Evolutionary conservation across 2,329 filamentous ascomycete genomes (phyloP), one percentile per base, ranked within the genome.

Genomic region (Claviceps sp.): DNA sequence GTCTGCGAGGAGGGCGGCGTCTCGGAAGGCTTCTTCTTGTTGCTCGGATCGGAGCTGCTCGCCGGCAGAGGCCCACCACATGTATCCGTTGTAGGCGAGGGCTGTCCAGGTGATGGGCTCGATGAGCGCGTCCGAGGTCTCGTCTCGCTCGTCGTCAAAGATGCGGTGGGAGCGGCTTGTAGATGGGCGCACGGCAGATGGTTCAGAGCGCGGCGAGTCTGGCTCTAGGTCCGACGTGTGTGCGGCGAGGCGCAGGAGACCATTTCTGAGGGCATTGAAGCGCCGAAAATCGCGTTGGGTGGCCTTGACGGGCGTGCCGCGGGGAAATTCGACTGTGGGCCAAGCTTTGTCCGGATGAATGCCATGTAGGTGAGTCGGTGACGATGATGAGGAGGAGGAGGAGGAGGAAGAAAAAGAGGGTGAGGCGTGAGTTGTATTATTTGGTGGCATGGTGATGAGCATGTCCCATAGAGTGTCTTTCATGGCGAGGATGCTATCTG

Each of bases 381-480:
- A 49, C 50, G 78, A 70, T 3, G 46, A 22, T 11, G 34, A 37
- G 6, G 46, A 37, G 34, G 16, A n/a, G 14, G 24, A 4, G 24
- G 37, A 40, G 4, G 47, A 24, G 11, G 38, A 22, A 50, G 78
- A 71, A 3, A n/a, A 22, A 3, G 30, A 34, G 6, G 34, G 18
- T 22, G 43, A 45, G 43, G 43, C 22, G 43, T 30, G 22, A 7
- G 47, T 18, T 34, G 79, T 69, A 59, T 84, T 72, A 5, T 76
- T 66, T 1, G 81, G 76, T 0, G 89, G 88, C 62, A 97, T 78
- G 51, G 87, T 88, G 55, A 97, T 84, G 41, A 96, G 77, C 60
- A 96, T 76, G 64, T 98, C 93, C 74, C 89, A 97, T 2, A 98
- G 78, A 2, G 85, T 79, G 49, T 83, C 79, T 70, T 97, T 97